These are phyloP conservation scores for Pyrus pyrifolia DNA, from an alignment of 306 rosid species.

Conservation along the genomic window DNA sequence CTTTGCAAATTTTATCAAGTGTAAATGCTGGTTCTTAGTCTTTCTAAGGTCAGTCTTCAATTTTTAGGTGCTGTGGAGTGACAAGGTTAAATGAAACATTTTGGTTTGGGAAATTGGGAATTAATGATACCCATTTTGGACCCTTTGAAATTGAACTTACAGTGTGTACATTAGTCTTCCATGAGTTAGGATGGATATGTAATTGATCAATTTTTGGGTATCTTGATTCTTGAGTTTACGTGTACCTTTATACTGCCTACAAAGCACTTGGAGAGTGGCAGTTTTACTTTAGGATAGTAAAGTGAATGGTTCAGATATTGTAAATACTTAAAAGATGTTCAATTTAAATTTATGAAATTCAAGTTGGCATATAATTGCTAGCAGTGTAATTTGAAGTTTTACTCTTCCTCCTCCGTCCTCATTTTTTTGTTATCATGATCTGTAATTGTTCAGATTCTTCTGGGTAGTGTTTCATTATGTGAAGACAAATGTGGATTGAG, in stretches of 20 bases:
- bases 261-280: neutral
- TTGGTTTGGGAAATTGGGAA: neutral
- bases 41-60: neutral
- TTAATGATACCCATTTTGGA: neutral
- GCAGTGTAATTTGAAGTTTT: neutral
- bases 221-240: neutral
- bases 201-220: neutral
- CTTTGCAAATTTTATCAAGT: neutral
- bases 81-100: neutral
- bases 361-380: neutral
- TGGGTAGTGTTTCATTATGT: neutral
- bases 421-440: neutral
- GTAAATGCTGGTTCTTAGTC: neutral
- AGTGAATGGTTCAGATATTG: neutral
- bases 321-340: neutral
- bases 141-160: neutral
- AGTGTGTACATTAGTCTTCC: neutral
- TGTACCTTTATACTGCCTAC: neutral
- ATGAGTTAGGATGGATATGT: neutral
- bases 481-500: neutral
- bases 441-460: constrained; percentile 7
- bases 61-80: neutral
- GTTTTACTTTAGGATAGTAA: neutral
- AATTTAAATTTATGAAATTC: neutral
- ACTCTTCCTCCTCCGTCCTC: neutral